Conservation (phyloP, 1,139 yeast genomes). For the Entelexis paramagnoliae region DNA sequence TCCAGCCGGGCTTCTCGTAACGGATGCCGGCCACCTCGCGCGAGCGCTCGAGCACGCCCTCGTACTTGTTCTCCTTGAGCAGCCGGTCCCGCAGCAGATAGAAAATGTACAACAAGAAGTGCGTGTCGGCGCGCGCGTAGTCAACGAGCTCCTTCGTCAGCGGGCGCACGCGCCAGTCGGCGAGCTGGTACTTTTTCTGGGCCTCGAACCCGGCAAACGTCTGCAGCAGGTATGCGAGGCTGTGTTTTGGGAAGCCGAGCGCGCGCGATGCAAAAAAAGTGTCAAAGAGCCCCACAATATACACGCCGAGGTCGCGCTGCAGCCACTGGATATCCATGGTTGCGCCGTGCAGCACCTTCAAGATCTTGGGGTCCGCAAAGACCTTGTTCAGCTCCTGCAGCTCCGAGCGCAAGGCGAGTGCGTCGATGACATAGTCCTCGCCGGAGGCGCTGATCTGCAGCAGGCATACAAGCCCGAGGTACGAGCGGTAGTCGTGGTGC, state of each 20-base stretch:
- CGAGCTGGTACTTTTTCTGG: conserved; percentile 86
- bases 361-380: conserved; percentile 67
- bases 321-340: conserved; percentile 96
- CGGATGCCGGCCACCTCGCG: conserved; percentile 72
- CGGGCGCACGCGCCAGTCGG: conserved; percentile 96
- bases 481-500: conserved; percentile 87
- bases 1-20: conserved; percentile 47
- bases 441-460: conserved; percentile 85
- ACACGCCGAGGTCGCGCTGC: conserved; percentile 88
- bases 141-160: conserved; percentile 63
- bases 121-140: conserved; percentile 94
- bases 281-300: conserved; percentile 81
- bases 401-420: conserved; percentile 63
- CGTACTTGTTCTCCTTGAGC: conserved; percentile 31
- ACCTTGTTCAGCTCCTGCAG: conserved; percentile 56
- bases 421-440: conserved; percentile 77
- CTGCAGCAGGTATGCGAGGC: conserved; percentile 76
- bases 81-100: conserved; percentile 63
- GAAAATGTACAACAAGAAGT: conserved; percentile 69
- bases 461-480: conserved; percentile 79
- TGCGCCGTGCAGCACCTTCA: conserved; percentile 93
- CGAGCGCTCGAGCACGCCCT: conserved; percentile 62
- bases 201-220: conserved; percentile 74
- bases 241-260: conserved; percentile 68
- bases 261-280: conserved; percentile 82